Evolutionary conservation across 306 rosid species (phyloP), one percentile per base, ranked within the genome.

Genomic region (Astragalus membranaceus): DNA sequence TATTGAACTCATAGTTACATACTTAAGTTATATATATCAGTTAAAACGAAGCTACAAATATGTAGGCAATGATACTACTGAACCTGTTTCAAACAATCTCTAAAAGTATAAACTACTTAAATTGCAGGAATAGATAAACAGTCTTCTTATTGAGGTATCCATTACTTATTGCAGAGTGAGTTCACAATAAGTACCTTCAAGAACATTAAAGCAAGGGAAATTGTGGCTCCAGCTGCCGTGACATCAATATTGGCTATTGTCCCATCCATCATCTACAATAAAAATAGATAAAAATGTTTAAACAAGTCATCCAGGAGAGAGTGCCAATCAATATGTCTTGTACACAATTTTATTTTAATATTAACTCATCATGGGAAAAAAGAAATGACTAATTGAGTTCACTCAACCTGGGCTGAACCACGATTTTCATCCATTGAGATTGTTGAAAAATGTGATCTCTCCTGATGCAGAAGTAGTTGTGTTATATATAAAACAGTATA

Each of bases 181-280:
- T 65, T 78, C 48, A 64, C 6, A 7, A 47, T 69, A 74, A 65
- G 57, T 83, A 93, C 98, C 88, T 84, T 93, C 70, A 93, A 72
- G 83, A 93, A 90, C 98, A 93, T 93, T 73, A 93, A 84, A 43
- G 98, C 96, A 47, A 93, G 85, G 69, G 98, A 96, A 61, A 93
- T 81, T 54, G 84, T 88, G 29, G 97, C 98, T 78, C 98, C 98
- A 75, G 98, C 94, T 53, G 97, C 97, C 4, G 98, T 93, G 82
- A 91, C 90, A 81, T 93, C 97, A 76, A 93, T 78, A 75, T 93
- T 93, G 68, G 88, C 87, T 5, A 85, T 80, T 69, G 92, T 81
- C 54, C 96, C 98, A 78, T 93, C 98, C 90, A 90, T 85, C 89
- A 88, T 88, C 98, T 93, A 81, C 64, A 81, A 80, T 78, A 41